These are phyloP conservation scores for Epichloe festucae DNA, from an alignment of 2,329 filamentous ascomycete genomes.

Conservation along the genomic window DNA sequence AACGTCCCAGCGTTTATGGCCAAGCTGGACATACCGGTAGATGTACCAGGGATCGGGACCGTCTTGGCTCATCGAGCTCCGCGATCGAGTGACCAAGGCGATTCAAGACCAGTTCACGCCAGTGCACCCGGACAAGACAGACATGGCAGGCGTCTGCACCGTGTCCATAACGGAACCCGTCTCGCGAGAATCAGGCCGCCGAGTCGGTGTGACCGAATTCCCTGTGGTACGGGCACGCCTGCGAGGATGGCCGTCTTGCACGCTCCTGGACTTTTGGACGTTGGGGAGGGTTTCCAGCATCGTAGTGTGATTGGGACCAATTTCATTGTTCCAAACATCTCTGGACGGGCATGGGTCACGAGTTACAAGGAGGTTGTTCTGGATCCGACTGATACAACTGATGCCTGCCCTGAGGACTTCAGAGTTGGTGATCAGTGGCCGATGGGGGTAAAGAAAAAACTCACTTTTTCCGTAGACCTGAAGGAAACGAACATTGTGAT, in stretches of 20 bases:
- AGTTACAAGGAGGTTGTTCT: too few relatives aligned
- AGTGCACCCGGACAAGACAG: constrained; percentile 29
- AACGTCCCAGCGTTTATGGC: constrained; percentile 32
- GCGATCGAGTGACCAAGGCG: constrained; percentile 28
- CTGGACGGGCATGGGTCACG: too few relatives aligned
- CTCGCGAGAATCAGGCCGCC: constrained; percentile 17
- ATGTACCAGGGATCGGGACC: constrained; percentile 26
- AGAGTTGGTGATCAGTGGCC: too few relatives aligned
- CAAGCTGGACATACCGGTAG: constrained; percentile 23
- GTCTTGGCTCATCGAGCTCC: constrained; percentile 27
- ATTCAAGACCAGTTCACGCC: constrained; percentile 22
- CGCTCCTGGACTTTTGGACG: too few relatives aligned
- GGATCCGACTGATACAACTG: too few relatives aligned
- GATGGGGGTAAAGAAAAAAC: too few relatives aligned
- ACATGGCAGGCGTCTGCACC: constrained; percentile 25
- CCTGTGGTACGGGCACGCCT: too few relatives aligned
- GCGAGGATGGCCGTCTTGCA: too few relatives aligned
- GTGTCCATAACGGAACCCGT: constrained; percentile 26
- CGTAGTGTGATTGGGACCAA: too few relatives aligned
- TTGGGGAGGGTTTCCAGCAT: too few relatives aligned
- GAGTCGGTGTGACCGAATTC: constrained; percentile 28
- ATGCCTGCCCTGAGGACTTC: too few relatives aligned
- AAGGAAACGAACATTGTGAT: not conserved
- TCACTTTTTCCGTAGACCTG: not conserved
- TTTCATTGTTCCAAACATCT: too few relatives aligned